Evolutionary conservation across 139 green algal genomes (phyloP).

Genomic region (Chlorella ohadii): DNA sequence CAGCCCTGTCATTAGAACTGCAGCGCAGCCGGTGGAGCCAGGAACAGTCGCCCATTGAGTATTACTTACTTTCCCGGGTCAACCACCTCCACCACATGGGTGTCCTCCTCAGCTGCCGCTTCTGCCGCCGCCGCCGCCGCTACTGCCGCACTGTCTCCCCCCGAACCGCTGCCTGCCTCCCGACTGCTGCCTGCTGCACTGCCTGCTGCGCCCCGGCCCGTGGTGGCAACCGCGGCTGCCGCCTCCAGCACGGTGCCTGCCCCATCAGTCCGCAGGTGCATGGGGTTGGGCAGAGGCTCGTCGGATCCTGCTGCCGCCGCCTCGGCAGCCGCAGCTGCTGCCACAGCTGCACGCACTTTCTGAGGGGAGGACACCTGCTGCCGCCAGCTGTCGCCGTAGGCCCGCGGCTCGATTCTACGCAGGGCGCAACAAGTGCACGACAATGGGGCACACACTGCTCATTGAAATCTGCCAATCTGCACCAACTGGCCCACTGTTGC

Average conservation of each 20-base stretch:
- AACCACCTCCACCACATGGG: slow-evolving; percentile 49
- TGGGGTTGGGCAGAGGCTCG: slow-evolving; percentile 30
- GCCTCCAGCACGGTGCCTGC: slow-evolving; percentile 38
- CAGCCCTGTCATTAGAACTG: no score
- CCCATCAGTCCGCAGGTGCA: slow-evolving; percentile 23
- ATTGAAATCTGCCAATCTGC: no score
- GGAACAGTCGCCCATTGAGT: no score
- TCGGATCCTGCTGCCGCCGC: background rate
- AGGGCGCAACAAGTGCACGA: background rate
- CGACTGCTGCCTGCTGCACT: background rate
- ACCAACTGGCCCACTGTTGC: no score
- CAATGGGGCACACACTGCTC: no score
- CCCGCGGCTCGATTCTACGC: slow-evolving; percentile 1
- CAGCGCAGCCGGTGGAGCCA: no score
- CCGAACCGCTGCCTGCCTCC: background rate
- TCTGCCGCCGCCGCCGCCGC: slow-evolving; percentile 15
- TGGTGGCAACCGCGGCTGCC: background rate
- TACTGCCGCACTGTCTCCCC: background rate
- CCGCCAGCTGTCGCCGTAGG: slow-evolving; percentile 22
- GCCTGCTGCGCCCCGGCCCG: background rate
- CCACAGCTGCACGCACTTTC: slow-evolving; percentile 11
- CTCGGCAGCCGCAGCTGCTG: slow-evolving; percentile 15
- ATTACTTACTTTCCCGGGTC: slow-evolving; percentile 51
- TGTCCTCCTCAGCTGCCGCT: slow-evolving; percentile 11
- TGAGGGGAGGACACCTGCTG: background rate